Evolutionary conservation across 225 moss, liverwort and hornwort species (phyloP), one percentile per base, ranked within the genome.

Genomic region (Climacium dendroides): DNA sequence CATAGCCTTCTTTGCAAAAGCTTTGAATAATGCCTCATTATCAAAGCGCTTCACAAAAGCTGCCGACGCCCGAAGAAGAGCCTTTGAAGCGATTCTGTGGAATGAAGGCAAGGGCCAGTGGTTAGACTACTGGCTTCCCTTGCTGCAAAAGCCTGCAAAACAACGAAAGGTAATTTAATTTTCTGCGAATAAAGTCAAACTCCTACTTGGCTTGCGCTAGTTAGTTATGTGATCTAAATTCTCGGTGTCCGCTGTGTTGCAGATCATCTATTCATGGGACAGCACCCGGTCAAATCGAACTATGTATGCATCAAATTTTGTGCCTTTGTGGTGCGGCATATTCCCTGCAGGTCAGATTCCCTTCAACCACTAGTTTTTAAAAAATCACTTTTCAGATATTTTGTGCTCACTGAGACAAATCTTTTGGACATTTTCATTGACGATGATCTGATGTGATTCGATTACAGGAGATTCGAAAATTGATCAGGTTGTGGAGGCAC

Each of bases 41-140:
- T 77, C 85, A 43, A 83, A 82, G 58, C 78, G 60, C 30, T 97
- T 91, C 53, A 79, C 92, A 61, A 73, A 70, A 54, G 85, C 89
- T 65, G 94, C 95, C 14, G 88, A 92, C 32, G 86, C 87, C 19
- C 89, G 96, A 48, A 91, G 89, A 58, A 83, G 69, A 76, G 94
- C 95, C 41, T 94, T 97, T 52, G 90, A 95, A 54, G 89, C 92
- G 61, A 88, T 97, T 48, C 74, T 97, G 25, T 97, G 97, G 97
- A 94, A 95, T 86, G 94, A 95, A 67, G 87, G 88, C 35, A 88
- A 62, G 87, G 89, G 92, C 35, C 97, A 97, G 75, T 97, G 97
- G 97, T 89, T 93, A 55, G 96, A 97, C 75, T 97, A 93, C 87
- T 97, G 97, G 97, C 92, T 97, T 52, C 97, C 96, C 29, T 66